Percentiles rank a stretch among this genome's conserved stretches.
These are phyloP conservation scores for Neoascochyta sp. DNA, from an alignment of 2,329 filamentous ascomycete genomes.

Conservation along the genomic window DNA sequence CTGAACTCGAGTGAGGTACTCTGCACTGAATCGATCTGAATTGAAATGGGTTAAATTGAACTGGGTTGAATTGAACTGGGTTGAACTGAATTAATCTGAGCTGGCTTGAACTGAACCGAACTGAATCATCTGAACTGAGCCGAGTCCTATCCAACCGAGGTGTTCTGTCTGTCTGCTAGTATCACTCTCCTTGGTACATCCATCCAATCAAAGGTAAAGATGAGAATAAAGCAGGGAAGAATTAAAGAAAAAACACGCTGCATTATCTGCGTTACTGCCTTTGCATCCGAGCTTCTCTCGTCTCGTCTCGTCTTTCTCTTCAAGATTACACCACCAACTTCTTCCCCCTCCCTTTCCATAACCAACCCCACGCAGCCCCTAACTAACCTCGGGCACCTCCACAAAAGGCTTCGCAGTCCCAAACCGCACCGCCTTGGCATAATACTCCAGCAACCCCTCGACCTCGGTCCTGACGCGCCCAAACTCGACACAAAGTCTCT, in stretches of 20 bases:
- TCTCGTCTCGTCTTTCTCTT: not conserved
- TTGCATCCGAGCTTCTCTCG: not conserved
- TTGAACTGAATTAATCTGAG: not conserved
- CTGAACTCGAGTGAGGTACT: not conserved
- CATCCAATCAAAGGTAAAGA: not conserved
- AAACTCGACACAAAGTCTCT: no score
- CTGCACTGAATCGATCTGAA: not conserved
- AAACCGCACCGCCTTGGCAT: constrained; percentile 21
- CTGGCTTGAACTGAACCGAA: not conserved
- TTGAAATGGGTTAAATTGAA: not conserved
- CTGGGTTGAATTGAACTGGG: not conserved
- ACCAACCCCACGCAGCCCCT: not conserved
- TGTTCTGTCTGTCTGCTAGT: no score
- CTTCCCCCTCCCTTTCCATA: no score
- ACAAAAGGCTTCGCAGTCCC: constrained; percentile 14
- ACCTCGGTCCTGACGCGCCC: constrained; percentile 11
- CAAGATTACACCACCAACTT: not conserved
- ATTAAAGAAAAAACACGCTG: not conserved
- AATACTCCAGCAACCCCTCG: constrained; percentile 20
- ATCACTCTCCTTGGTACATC: no score
- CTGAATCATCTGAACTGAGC: not conserved
- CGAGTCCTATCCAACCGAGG: no score
- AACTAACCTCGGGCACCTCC: constrained; percentile 18
- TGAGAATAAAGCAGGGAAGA: not conserved
- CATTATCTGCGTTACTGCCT: not conserved